phyloP scores from a whole-genome alignment of 345 rosid genomes.

The Corchorus olitorius region DNA sequence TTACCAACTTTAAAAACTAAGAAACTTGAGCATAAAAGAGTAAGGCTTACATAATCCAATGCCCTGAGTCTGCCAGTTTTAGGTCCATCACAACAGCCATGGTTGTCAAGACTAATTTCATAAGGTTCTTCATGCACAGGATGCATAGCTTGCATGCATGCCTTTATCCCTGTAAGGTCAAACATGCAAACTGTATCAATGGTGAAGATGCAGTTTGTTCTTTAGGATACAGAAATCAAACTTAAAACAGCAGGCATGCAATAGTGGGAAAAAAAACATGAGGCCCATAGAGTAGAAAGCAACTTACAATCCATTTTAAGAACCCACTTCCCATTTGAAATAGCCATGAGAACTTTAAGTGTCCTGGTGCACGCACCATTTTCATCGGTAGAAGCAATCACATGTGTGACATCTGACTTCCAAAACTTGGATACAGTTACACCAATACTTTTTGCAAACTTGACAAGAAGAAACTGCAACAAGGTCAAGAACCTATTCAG shows the following conservation, averaged over 20 bases:
- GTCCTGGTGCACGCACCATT: conserved; percentile 83
- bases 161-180: conserved; percentile 68
- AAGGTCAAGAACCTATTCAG: conserved; percentile 2
- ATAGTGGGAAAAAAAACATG: neutral
- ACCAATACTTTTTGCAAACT: conserved; percentile 54
- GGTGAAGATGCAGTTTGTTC: neutral
- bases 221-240: neutral
- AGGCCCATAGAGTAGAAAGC: neutral
- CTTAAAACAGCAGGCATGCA: neutral
- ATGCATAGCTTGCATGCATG: conserved; percentile 57
- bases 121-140: conserved; percentile 66
- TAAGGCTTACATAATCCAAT: conserved; percentile 48
- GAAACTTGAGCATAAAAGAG: neutral
- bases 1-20: neutral
- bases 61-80: conserved; percentile 69
- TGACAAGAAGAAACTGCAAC: conserved; percentile 55
- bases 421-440: conserved; percentile 69
- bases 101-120: conserved; percentile 70
- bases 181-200: neutral
- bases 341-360: conserved; percentile 84
- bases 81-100: conserved; percentile 73
- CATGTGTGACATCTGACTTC: conserved; percentile 80
- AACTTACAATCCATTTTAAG: conserved; percentile 70
- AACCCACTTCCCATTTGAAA: conserved; percentile 79
- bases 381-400: conserved; percentile 70